phyloP scores from a whole-genome alignment of 805 yeast species.

The Starmerella sirachaensis region DNA sequence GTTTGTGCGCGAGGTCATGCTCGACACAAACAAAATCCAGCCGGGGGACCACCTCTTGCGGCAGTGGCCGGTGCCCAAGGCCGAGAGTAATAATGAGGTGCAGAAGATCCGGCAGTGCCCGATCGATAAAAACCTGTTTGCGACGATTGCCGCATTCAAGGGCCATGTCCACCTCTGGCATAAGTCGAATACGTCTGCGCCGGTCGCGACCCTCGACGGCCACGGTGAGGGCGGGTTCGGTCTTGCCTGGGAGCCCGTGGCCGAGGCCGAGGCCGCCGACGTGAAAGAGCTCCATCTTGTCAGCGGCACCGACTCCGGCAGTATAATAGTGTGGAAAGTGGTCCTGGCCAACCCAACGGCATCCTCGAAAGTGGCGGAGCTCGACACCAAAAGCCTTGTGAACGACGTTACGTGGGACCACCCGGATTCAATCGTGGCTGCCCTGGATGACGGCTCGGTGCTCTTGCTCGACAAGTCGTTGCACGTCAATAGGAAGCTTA shows the following conservation, averaged over 20 bases:
- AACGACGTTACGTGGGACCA: constrained; percentile 58
- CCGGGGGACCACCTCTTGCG: constrained; percentile 8
- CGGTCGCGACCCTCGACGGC: constrained; percentile 2
- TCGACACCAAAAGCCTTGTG: constrained; percentile 35
- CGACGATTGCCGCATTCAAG: constrained; percentile 11
- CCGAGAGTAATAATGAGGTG: constrained; percentile 6
- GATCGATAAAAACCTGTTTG: constrained; percentile 7
- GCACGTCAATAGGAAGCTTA: constrained; percentile 20
- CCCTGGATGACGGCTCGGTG: constrained; percentile 59
- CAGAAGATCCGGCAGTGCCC: constrained; percentile 15
- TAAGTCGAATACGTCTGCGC: not conserved
- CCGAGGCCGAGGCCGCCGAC: not conserved
- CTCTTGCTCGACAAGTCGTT: constrained; percentile 48
- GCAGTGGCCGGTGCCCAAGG: constrained; percentile 10
- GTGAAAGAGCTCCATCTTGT: constrained; percentile 31
- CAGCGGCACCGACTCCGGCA: constrained; percentile 57
- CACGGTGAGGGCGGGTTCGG: constrained; percentile 64
- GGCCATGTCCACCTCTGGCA: constrained; percentile 13
- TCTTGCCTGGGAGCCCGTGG: constrained; percentile 49
- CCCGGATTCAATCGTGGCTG: constrained; percentile 42
- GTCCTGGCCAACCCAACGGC: constrained; percentile 17
- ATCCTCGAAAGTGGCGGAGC: not conserved
- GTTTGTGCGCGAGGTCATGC: constrained; percentile 14
- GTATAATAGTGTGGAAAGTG: constrained; percentile 59
- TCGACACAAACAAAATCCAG: constrained; percentile 12